Percentiles rank a stretch among this genome's conserved stretches.
Evolutionary conservation across 306 rosid genomes (phyloP).

Genomic region (Dryas alaskensis): DNA sequence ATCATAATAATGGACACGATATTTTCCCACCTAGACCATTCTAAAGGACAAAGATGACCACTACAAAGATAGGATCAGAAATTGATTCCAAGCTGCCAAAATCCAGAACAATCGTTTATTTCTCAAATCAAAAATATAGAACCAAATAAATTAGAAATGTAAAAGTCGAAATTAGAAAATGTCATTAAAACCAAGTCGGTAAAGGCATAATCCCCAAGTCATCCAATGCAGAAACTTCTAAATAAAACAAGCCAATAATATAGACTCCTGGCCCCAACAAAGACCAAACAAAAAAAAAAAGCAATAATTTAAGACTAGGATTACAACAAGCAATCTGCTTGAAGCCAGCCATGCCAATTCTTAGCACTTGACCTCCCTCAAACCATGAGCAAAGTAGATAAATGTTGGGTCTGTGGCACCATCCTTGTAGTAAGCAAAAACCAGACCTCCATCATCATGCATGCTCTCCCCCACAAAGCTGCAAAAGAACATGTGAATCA

Average conservation of each 20-base stretch:
- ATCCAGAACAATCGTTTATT: neutral
- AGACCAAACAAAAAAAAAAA: constrained; percentile 8
- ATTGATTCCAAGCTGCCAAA: no score
- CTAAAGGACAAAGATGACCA: no score
- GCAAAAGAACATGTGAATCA: constrained; percentile 17
- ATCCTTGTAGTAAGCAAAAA: constrained; percentile 92
- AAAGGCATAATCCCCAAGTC: constrained; percentile 16
- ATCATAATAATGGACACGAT: no score
- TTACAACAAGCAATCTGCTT: constrained; percentile 27
- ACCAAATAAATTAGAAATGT: constrained; percentile 1
- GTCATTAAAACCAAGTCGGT: constrained; percentile 12
- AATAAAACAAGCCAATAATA: constrained; percentile 14
- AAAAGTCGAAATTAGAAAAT: neutral
- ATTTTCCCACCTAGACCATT: no score
- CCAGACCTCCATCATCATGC: constrained; percentile 67
- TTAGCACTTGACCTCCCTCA: constrained; percentile 94
- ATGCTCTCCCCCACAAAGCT: constrained; percentile 97
- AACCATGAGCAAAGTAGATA: constrained; percentile 62
- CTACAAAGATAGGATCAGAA: no score
- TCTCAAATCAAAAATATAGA: constrained; percentile 7
- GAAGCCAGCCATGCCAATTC: neutral
- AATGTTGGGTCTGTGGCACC: constrained; percentile 92
- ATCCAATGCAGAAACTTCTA: neutral
- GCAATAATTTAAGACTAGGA: constrained; percentile 23
- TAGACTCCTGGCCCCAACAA: constrained; percentile 12